phyloP scores from a whole-genome alignment of 768 basidiomycete genomes.

The Suillus ampliporus region DNA sequence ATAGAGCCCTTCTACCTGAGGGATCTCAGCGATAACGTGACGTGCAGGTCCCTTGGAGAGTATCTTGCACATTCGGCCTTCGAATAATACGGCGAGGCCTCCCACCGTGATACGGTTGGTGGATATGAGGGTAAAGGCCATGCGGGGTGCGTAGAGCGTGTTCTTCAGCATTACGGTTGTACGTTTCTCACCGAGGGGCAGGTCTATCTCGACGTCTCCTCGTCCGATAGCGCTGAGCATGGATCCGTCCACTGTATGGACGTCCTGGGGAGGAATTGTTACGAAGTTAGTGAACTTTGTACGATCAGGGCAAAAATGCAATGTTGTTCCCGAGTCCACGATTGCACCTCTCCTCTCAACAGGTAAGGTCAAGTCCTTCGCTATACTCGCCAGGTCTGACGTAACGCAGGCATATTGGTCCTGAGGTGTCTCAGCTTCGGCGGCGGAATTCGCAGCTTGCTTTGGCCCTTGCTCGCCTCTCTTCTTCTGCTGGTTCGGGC shows the following conservation, averaged over 20 bases:
- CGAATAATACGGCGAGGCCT: no score
- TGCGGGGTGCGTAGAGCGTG: neutral
- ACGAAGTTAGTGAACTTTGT: neutral
- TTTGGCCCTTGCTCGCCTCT: neutral
- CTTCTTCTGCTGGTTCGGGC: conserved; percentile 3
- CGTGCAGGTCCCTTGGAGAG: no score
- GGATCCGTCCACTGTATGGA: conserved; percentile 1
- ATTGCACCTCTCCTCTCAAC: neutral
- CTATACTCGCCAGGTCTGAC: no score
- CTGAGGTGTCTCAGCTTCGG: neutral
- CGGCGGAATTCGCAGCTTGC: neutral
- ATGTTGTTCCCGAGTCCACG: neutral
- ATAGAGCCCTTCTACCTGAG: no score
- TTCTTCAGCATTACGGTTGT: conserved; percentile 2
- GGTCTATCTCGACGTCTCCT: neutral
- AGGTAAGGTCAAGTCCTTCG: neutral
- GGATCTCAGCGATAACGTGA: no score
- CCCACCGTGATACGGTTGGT: neutral
- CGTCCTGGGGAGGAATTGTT: neutral
- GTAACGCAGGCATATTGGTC: conserved; percentile 3
- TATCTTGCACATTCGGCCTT: no score
- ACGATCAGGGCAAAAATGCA: conserved; percentile 6
- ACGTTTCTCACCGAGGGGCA: neutral
- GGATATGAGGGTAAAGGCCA: conserved; percentile 8
- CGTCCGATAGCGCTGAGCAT: neutral